These are phyloP conservation scores for Lasiodiplodia theobromae DNA, from an alignment of 2,329 filamentous ascomycete species.

Conservation along the genomic window DNA sequence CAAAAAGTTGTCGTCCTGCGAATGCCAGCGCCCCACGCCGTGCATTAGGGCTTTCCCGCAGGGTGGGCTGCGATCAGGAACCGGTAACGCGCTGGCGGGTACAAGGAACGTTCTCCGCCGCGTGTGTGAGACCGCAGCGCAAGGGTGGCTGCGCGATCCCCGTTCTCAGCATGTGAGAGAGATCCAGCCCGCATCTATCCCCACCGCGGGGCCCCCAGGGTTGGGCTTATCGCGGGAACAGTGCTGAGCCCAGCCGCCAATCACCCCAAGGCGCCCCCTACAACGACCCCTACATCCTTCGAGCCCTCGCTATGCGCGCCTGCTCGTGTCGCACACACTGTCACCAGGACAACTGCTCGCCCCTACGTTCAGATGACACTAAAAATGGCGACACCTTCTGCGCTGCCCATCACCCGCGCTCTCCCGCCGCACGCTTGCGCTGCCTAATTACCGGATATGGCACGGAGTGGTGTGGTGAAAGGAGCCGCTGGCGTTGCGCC, in stretches of 20 bases:
- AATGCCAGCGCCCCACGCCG: background rate
- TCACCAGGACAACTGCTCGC: constrained; percentile 11
- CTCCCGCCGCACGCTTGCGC: constrained; percentile 4
- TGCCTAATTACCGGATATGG: constrained; percentile 3
- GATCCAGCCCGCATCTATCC: constrained; percentile 18
- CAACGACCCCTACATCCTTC: constrained; percentile 12
- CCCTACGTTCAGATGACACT: constrained; percentile 4
- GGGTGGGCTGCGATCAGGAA: constrained; percentile 20
- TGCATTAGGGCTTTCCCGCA: constrained; percentile 15
- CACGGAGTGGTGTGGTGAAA: background rate
- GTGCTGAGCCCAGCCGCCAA: constrained; percentile 1
- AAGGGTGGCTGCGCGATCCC: constrained; percentile 8
- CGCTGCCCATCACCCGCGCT: constrained; percentile 12
- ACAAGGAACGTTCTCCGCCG: background rate
- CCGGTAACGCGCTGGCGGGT: constrained; percentile 14
- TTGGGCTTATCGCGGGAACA: constrained; percentile 15
- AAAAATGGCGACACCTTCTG: constrained; percentile 3
- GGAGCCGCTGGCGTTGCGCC: constrained; percentile 18
- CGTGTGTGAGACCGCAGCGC: constrained; percentile 1
- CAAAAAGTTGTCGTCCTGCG: background rate
- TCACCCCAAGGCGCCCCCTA: background rate
- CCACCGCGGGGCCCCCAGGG: background rate
- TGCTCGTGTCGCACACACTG: constrained; percentile 14
- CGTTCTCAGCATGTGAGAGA: constrained; percentile 15
- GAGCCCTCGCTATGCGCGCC: background rate